Evolutionary conservation across 345 rosid species (phyloP), one percentile per base, ranked within the genome.

Genomic region (Linum tenue): DNA sequence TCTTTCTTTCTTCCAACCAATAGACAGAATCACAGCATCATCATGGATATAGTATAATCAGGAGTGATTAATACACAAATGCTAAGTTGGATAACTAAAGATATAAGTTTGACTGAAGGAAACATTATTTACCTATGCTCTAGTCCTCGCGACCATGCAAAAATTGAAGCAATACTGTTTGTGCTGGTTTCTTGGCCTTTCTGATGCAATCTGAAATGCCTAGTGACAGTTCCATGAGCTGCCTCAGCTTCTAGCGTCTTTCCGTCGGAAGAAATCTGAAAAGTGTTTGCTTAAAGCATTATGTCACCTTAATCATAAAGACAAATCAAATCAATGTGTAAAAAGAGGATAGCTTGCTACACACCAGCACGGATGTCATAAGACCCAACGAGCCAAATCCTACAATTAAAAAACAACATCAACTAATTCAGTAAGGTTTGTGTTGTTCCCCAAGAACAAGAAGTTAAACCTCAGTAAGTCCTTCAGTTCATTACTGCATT

Each of bases 331-430:
- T 44, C 7, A 55, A n/a, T 1, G 56, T 39, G 12, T 37, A 39
- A 5, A 36, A 37, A 56, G 43, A 10, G 31, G 39, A 56, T 17
- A 65, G 62, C 56, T 73, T 1, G 67, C 56, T 62, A 84, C 96
- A 64, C 55, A 88, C 97, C 99, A 94, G 72, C 51, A 94, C 90
- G 3, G 99, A 94, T 63, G 89, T 83, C 99, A 94, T 94, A 70
- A 94, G 94, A 66, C 97, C 99, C 81, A 94, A 74, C 36, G 99
- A 90, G 62, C 97, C 99, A 83, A 88, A 94, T 72, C 99, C 99
- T 94, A 83, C 79, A 80, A 37, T 64, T 35, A 37, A 55, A 36
- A 56, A 63, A 71, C 40, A 60, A 69, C 59, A 22, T 22, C 31
- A 22, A 22, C 31, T 22, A 22, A 22, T 22, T 22, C 31, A 22